A percentile compares a stretch with the other conserved stretches of the same genome.
phyloP scores from a whole-genome alignment of 768 basidiomycete genomes.

The Pleurotus tuber-regium region DNA sequence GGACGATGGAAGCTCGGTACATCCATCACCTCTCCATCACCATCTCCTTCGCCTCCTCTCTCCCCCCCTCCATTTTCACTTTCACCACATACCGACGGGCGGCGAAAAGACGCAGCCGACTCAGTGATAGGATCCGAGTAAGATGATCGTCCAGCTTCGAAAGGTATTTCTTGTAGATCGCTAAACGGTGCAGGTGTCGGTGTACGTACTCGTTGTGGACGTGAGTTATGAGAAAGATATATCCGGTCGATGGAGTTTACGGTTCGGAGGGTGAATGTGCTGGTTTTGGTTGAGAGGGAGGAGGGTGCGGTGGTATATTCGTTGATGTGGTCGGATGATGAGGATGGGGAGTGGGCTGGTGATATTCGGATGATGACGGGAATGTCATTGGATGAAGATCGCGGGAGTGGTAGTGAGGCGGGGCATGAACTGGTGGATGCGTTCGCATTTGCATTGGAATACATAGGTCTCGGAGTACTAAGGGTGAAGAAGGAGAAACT shows the following conservation, averaged over 20 bases:
- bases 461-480: not conserved
- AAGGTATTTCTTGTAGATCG: conserved; percentile 7
- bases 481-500: too few species aligned
- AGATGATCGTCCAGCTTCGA: not conserved
- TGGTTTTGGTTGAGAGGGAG: not conserved
- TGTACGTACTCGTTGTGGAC: not conserved
- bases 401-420: not conserved
- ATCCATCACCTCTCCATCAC: not conserved
- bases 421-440: not conserved
- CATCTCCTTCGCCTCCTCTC: too few species aligned
- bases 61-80: too few species aligned
- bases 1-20: not conserved
- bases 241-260: not conserved
- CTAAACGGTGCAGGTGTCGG: conserved; percentile 4
- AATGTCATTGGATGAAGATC: not conserved
- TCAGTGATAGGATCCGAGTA: not conserved
- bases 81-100: not conserved
- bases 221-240: not conserved
- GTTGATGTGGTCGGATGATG: not conserved
- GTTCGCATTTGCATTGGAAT: not conserved
- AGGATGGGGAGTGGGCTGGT: not conserved
- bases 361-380: conserved; percentile 1
- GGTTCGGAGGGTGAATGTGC: conserved; percentile 6
- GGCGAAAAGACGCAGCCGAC: not conserved
- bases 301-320: not conserved